Base-by-base conservation (phyloP, 2,329 filamentous ascomycete species). In the Fusarium citri region DNA sequence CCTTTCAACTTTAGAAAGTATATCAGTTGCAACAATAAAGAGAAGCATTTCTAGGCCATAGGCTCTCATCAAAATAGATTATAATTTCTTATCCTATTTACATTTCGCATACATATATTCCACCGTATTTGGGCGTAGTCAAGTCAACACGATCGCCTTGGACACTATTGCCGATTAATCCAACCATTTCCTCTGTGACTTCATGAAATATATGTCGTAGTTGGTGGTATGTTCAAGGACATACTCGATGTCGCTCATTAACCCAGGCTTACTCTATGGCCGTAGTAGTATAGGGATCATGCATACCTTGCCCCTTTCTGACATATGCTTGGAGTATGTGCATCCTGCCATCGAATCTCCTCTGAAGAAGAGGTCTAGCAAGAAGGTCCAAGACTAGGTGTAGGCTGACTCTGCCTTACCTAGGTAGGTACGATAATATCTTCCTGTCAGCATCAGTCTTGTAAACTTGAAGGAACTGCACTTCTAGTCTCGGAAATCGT, bases 21-120 rank as follows among this genome's bases (percentile, higher is more conserved):
- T 4, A 37, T 37, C 34, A 4, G 16, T 37, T 37, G 1, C 16
- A 37, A 18, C 9, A 18, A 18, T 37, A 1, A 16, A 37, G 16
- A 37, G 6, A 18, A 9, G 1, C 0, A 0, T 4, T 18, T 37
- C 1, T 6, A 2, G 9, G 1, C 4, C 16, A 11, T 37, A n/a
- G 16, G 34, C 16, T 37, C 16, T 37, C 34, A 18, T 37, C 34
- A 22, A 22, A 16, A 42, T 15, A 22, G 2, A 2, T 22, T 22
- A 5, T 4, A 20, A 9, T 16, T 15, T 15, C 20, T 42, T 16
- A 10, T 18, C 3, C 18, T n/a, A 11, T n/a, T n/a, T n/a, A 1
- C 34, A 37, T 12, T 37, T 18, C 8, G 1, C 16, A 34, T 18
- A 10, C 31, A 34, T 34, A 2, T 8, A 18, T 34, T 34, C 18